These are phyloP conservation scores for Lonicera japonica DNA, from an alignment of 129 eudicot species.

Conservation along the genomic window DNA sequence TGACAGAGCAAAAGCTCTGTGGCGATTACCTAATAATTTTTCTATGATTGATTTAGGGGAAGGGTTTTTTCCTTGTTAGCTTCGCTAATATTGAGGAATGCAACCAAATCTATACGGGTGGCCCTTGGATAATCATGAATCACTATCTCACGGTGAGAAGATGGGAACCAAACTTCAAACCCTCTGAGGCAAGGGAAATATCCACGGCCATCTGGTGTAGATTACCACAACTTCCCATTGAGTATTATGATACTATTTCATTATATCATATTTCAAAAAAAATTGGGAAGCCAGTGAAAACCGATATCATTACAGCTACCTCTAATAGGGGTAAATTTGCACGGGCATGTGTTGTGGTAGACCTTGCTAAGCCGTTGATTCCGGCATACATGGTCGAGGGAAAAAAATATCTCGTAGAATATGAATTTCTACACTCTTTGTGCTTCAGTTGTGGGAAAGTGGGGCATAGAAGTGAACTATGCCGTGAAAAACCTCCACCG, in stretches of 20 bases:
- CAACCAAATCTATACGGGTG: background rate
- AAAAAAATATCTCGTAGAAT: background rate
- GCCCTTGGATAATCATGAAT: background rate
- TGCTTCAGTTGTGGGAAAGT: background rate
- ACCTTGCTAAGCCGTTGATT: background rate
- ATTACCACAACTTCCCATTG: background rate
- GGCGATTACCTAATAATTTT: background rate
- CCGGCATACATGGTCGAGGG: background rate
- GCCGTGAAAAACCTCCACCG: background rate
- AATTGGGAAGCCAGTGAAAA: background rate
- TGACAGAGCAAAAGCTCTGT: background rate
- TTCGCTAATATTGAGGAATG: background rate
- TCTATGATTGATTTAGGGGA: background rate
- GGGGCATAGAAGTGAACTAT: background rate
- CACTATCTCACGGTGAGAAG: slow-evolving; percentile 1
- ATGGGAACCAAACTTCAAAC: background rate
- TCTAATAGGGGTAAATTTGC: no score
- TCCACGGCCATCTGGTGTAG: background rate
- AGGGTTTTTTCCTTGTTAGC: background rate
- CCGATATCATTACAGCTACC: no score
- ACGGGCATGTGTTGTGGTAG: background rate
- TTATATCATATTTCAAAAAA: background rate
- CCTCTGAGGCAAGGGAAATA: background rate
- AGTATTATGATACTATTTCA: background rate
- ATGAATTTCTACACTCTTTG: background rate